A percentile compares a stretch with the other conserved stretches of the same genome.
Conservation (phyloP, 768 basidiomycete species). For the Russula earlei region DNA sequence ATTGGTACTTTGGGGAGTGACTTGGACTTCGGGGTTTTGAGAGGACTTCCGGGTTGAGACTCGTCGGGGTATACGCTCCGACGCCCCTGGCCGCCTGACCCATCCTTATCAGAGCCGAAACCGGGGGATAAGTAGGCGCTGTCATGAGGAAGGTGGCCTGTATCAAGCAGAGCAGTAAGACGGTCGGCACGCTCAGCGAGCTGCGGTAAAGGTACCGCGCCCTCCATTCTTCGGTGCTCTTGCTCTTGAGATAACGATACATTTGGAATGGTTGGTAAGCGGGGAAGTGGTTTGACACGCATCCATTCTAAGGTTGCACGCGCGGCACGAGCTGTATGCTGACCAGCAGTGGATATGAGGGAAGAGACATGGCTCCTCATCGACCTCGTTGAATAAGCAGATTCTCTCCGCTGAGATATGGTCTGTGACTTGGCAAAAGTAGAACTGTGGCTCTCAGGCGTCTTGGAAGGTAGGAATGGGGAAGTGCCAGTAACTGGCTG, state of each 20-base stretch:
- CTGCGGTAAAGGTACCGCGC: conserved; percentile 41
- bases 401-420: conserved; percentile 26
- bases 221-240: conserved; percentile 37
- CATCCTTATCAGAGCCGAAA: not conserved
- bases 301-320: conserved; percentile 28
- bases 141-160: conserved; percentile 43
- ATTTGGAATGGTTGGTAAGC: conserved; percentile 43
- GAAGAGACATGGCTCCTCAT: conserved; percentile 40
- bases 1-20: conserved; percentile 1
- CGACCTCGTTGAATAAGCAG: conserved; percentile 32
- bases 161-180: conserved; percentile 42
- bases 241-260: conserved; percentile 35
- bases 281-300: conserved; percentile 47
- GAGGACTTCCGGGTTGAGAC: not conserved
- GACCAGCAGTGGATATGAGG: conserved; percentile 33
- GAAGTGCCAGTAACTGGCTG: not conserved
- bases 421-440: not conserved
- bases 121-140: conserved; percentile 27
- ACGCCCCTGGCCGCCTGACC: conserved; percentile 4
- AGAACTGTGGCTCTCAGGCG: not conserved
- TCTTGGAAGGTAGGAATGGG: not conserved
- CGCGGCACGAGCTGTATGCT: conserved; percentile 9
- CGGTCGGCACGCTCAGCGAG: conserved; percentile 42
- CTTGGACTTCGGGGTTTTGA: conserved; percentile 3
- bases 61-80: not conserved